Evolutionary conservation across 1,139 yeast species (phyloP).

Genomic region (Yamadazyma epiphylla): DNA sequence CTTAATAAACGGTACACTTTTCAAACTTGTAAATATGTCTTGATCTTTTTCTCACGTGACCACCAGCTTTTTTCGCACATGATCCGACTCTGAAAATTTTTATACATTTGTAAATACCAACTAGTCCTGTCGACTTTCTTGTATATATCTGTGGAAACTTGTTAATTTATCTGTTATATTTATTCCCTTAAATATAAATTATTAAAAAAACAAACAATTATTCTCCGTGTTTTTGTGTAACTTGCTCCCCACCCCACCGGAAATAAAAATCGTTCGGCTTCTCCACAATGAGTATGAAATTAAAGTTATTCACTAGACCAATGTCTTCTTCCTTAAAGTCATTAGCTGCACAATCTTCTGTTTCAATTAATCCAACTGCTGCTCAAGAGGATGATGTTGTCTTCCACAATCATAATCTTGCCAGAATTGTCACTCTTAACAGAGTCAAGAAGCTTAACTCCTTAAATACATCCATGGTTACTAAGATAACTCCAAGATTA

Average conservation of each 20-base stretch:
- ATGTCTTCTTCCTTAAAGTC: too few relatives aligned
- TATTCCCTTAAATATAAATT: too few relatives aligned
- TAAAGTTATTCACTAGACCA: too few relatives aligned
- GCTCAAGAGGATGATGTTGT: constrained; percentile 52
- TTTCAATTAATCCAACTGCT: constrained; percentile 1
- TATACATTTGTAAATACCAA: neutral
- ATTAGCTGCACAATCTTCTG: constrained; percentile 3
- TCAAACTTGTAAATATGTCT: too few relatives aligned
- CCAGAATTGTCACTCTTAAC: constrained; percentile 76
- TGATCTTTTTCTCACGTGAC: neutral
- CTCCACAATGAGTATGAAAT: too few relatives aligned
- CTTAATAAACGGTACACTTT: too few relatives aligned
- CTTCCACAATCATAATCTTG: constrained; percentile 57
- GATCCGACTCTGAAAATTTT: neutral
- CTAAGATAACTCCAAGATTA: constrained; percentile 69
- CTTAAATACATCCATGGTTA: constrained; percentile 73
- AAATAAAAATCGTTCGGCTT: too few relatives aligned
- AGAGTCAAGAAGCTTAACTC: constrained; percentile 85
- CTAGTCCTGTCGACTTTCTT: neutral
- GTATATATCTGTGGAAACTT: too few relatives aligned
- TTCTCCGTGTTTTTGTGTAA: too few relatives aligned
- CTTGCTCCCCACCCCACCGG: too few relatives aligned
- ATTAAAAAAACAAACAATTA: too few relatives aligned
- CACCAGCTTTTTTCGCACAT: neutral
- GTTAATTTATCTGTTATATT: too few relatives aligned